Percentiles rank a stretch among this genome's conserved stretches.
Conservation (phyloP, 176 grass and related monocot genomes). For the Themeda triandra region DNA sequence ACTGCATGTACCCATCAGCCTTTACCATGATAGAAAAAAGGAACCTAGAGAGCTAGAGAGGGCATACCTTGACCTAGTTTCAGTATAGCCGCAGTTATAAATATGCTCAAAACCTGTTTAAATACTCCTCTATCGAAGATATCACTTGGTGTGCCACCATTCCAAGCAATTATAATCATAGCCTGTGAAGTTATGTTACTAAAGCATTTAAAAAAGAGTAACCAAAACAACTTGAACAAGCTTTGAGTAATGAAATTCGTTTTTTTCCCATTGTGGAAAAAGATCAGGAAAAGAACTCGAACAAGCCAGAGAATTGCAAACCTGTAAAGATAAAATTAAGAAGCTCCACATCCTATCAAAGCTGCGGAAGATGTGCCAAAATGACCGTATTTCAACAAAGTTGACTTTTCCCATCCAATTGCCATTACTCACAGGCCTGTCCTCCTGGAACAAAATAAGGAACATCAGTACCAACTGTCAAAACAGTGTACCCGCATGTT, state of each 20-base stretch:
- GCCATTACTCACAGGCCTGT: conserved; percentile 24
- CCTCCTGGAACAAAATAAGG: conserved; percentile 54
- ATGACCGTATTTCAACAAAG: conserved; percentile 90
- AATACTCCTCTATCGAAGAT: conserved; percentile 85
- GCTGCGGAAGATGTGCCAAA: conserved; percentile 98
- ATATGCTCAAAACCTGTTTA: conserved; percentile 88
- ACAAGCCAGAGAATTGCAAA: conserved; percentile 44
- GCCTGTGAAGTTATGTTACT: conserved; percentile 34
- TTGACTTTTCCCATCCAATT: conserved; percentile 95
- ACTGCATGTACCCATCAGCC: background rate
- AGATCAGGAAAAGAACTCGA: conserved; percentile 24
- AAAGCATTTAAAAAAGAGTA: conserved; percentile 18
- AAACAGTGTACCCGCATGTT: conserved; percentile 1
- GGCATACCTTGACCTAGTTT: conserved; percentile 71
- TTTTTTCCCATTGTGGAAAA: too few species aligned
- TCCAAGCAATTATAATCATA: conserved; percentile 96
- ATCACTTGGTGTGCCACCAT: conserved; percentile 83
- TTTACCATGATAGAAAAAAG: background rate
- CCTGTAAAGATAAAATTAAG: conserved; percentile 88
- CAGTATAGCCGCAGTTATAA: conserved; percentile 83
- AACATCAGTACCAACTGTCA: conserved; percentile 19
- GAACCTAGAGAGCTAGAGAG: background rate
- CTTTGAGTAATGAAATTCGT: too few species aligned
- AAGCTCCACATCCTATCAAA: conserved; percentile 99
- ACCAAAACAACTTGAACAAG: conserved; percentile 10